Conservation (phyloP, 345 rosid species). For the Ceriops zippeliana region DNA sequence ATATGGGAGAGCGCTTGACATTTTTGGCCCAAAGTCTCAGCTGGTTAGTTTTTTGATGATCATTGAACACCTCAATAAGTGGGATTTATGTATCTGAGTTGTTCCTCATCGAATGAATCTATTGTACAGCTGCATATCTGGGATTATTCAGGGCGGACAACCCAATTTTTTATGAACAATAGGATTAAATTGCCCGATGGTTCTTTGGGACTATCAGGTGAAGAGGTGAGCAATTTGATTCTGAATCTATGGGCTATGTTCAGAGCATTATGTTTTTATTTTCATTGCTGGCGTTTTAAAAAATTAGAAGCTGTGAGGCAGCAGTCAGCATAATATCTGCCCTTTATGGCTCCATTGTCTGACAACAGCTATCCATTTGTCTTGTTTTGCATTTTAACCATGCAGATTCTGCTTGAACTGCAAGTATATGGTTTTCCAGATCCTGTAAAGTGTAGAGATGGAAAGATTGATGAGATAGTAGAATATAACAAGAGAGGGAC, state of each 20-base stretch:
- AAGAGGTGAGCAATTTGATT: slow-evolving; percentile 25
- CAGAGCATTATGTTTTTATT: background rate
- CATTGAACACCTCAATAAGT: background rate
- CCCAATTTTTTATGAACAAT: slow-evolving; percentile 48
- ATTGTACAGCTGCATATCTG: slow-evolving; percentile 70
- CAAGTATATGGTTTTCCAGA: slow-evolving; percentile 86
- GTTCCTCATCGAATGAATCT: slow-evolving; percentile 15
- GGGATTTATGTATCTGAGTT: background rate
- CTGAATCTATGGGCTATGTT: background rate
- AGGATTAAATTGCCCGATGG: slow-evolving; percentile 34
- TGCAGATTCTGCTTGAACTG: slow-evolving; percentile 72
- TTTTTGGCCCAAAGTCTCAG: slow-evolving; percentile 57
- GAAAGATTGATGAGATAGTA: slow-evolving; percentile 4
- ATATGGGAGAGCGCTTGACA: slow-evolving; percentile 71
- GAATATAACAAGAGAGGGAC: background rate
- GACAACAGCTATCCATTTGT: background rate
- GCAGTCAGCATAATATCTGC: background rate
- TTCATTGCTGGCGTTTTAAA: background rate
- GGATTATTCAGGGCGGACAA: slow-evolving; percentile 88
- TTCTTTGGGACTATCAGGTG: background rate
- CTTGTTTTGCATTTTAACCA: slow-evolving; percentile 1
- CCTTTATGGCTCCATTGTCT: background rate
- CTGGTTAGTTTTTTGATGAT: slow-evolving; percentile 41
- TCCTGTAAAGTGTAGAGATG: slow-evolving; percentile 53
- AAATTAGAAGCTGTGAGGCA: background rate